Percentiles rank a stretch among this genome's conserved stretches.
Conservation (phyloP, 169 alveolate genomes). For the Toxoplasma gondii region DNA sequence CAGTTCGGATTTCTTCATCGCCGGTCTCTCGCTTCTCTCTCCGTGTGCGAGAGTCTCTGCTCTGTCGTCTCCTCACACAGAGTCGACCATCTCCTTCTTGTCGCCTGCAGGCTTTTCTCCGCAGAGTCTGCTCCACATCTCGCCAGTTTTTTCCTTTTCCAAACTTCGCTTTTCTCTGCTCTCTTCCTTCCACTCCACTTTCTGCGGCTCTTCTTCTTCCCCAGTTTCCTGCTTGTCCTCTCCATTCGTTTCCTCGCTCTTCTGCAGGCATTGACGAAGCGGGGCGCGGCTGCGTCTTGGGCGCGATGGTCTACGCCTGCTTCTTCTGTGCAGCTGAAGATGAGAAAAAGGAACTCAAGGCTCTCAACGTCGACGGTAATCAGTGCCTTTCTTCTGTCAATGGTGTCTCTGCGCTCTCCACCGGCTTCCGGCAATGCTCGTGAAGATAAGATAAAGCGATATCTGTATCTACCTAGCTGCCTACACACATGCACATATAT, state of each 20-base stretch:
- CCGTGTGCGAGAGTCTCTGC: background rate
- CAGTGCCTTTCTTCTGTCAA: background rate
- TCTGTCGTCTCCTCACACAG: background rate
- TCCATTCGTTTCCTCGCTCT: background rate
- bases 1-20: background rate
- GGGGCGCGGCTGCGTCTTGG: slow-evolving; percentile 99
- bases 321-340: slow-evolving; percentile 89
- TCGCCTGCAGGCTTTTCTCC: background rate
- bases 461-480: too few relatives aligned
- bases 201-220: background rate
- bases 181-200: background rate
- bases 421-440: too few relatives aligned
- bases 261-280: slow-evolving; percentile 98
- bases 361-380: slow-evolving; percentile 85
- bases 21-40: background rate
- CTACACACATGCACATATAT: too few relatives aligned
- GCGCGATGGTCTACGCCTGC: slow-evolving; percentile 98
- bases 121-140: background rate
- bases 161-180: background rate
- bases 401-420: too few relatives aligned
- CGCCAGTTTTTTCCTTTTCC: background rate
- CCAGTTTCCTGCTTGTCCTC: background rate
- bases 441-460: too few relatives aligned
- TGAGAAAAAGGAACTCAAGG: slow-evolving; percentile 76
- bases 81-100: background rate